These are phyloP conservation scores for Monilinia laxa DNA, from an alignment of 2,329 filamentous ascomycete genomes.

Conservation along the genomic window DNA sequence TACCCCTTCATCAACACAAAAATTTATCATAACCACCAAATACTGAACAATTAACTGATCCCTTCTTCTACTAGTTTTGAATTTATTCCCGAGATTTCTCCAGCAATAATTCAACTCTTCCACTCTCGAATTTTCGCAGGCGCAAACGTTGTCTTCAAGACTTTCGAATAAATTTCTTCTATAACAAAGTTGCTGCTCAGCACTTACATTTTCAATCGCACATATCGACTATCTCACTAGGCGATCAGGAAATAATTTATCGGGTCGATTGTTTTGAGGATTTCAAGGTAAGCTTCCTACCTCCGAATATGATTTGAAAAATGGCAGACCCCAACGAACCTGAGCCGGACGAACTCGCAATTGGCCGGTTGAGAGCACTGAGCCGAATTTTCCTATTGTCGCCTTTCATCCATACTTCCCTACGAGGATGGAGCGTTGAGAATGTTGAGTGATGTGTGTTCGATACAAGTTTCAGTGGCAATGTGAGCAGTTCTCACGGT, in stretches of 20 bases:
- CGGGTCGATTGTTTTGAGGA: slow-evolving; percentile 30
- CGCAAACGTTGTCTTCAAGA: slow-evolving; percentile 37
- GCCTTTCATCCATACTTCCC: neutral
- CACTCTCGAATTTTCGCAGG: slow-evolving; percentile 37
- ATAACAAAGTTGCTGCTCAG: slow-evolving; percentile 28
- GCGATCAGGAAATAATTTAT: slow-evolving; percentile 34
- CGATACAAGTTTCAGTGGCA: slow-evolving; percentile 8
- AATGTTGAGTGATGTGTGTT: neutral
- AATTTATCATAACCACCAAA: neutral
- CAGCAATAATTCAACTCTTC: slow-evolving; percentile 37
- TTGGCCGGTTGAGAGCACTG: neutral
- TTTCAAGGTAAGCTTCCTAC: slow-evolving; percentile 35
- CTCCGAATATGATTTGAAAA: slow-evolving; percentile 14
- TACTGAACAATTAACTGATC: slow-evolving; percentile 33
- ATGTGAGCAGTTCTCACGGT: slow-evolving; percentile 15
- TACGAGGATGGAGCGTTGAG: neutral
- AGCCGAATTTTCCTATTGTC: neutral
- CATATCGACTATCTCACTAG: slow-evolving; percentile 34
- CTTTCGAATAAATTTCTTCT: slow-evolving; percentile 34
- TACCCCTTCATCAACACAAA: slow-evolving; percentile 23
- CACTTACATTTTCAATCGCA: slow-evolving; percentile 30
- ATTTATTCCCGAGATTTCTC: slow-evolving; percentile 37
- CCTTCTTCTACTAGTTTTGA: slow-evolving; percentile 35
- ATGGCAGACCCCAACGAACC: slow-evolving; percentile 31
- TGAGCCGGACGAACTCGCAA: slow-evolving; percentile 1